Percentiles rank a stretch among this genome's conserved stretches.
phyloP scores from a whole-genome alignment of 768 basidiomycete genomes.

The Leccinum variicolor region DNA sequence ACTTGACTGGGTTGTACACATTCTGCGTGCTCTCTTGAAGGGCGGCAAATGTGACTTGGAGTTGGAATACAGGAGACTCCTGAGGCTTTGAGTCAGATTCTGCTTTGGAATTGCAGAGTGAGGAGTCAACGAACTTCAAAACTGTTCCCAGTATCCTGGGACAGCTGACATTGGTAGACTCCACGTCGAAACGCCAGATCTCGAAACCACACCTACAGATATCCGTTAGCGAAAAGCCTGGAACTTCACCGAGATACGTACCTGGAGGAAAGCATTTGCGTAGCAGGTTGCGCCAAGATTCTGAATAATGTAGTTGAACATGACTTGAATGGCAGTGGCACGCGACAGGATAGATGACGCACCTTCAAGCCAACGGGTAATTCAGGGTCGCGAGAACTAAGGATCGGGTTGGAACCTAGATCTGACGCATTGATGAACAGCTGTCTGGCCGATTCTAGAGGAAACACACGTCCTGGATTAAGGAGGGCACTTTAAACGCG shows the following conservation, averaged over 20 bases:
- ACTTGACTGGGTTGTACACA: constrained; percentile 78
- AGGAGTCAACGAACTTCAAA: constrained; percentile 38
- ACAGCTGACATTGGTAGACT: constrained; percentile 74
- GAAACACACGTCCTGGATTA: constrained; percentile 13
- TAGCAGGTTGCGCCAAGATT: constrained; percentile 98
- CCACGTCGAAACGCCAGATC: constrained; percentile 77
- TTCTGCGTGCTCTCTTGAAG: constrained; percentile 68
- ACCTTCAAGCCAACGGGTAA: constrained; percentile 80
- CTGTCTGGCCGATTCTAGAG: constrained; percentile 46
- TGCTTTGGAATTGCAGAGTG: neutral
- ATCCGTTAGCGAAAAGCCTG: constrained; percentile 1
- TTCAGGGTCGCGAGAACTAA: constrained; percentile 46
- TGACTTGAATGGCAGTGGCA: neutral
- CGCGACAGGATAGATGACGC: constrained; percentile 9
- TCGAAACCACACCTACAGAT: constrained; percentile 83
- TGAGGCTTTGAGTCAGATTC: constrained; percentile 23
- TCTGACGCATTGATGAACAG: constrained; percentile 51
- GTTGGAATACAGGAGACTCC: constrained; percentile 77
- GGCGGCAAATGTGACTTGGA: constrained; percentile 81
- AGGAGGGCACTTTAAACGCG: constrained; percentile 3
- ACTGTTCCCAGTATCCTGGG: constrained; percentile 42
- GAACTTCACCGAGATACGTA: constrained; percentile 26
- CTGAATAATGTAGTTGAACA: constrained; percentile 35
- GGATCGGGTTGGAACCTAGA: constrained; percentile 53
- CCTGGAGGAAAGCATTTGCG: constrained; percentile 93